Evolutionary conservation across 306 rosid genomes (phyloP), one percentile per base, ranked within the genome.

Genomic region (Castanea mollissima): DNA sequence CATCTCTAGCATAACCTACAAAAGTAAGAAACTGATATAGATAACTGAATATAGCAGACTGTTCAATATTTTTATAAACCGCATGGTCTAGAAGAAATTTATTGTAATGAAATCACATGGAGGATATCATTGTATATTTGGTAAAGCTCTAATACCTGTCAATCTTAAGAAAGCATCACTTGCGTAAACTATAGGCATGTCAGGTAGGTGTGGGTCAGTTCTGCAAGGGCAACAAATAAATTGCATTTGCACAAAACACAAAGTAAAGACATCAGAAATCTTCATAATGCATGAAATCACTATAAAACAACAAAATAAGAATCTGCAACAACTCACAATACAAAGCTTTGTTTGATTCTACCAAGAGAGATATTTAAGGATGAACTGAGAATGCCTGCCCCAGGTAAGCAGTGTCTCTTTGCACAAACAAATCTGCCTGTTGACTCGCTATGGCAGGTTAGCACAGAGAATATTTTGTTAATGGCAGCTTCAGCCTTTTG

Each of bases 311-410:
- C 74, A 74, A 83, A 86, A 77, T 84, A 85, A 88, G 86, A 86
- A 84, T 86, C 79, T 79, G 79, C 82, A 94, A 86, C 21, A 92
- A 95, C 99, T 95, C 99, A 95, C 99, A 95, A 91, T 91, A 95
- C 98, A 91, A 95, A 95, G 92, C 99, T 95, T 87, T 95, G 97
- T 89, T 93, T 93, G 93, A 95, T 95, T 95, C 99, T 95, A 93
- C 95, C 94, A 91, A 95, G 98, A 82, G 98, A 93, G 77, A 90
- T 89, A 84, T 81, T 90, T 85, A 95, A 91, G 91, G 99, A 89
- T 76, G 98, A 86, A 86, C 92, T 84, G 79, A 90, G 88, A 83
- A 81, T 80, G 84, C 90, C 93, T 85, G 71, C 84, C 83, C 80
- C 92, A 69, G 92, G 87, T 60, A 72, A 55, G 91, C 88, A 76